A percentile compares a stretch with the other conserved stretches of the same genome.
Evolutionary conservation across 2,329 filamentous ascomycete genomes (phyloP).

Genomic region (Thielaviopsis musarum): DNA sequence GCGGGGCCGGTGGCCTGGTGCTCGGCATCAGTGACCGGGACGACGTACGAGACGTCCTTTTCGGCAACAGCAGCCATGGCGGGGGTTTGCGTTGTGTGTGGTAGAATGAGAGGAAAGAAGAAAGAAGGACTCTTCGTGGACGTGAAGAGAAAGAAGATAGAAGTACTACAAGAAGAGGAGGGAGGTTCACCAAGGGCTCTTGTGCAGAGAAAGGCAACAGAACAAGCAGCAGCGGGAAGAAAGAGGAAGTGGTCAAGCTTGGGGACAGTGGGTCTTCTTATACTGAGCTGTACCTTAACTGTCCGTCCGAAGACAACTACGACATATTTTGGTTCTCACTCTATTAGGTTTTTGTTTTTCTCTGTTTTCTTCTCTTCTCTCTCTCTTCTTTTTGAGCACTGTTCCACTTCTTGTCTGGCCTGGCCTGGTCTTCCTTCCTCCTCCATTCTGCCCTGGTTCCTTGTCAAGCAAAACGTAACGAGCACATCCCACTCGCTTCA

Average conservation of each 20-base stretch:
- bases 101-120: background rate
- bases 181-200: background rate
- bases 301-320: too few relatives aligned
- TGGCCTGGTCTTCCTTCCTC: background rate
- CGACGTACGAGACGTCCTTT: background rate
- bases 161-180: background rate
- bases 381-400: background rate
- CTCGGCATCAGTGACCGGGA: slow-evolving; percentile 6
- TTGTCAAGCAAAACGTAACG: background rate
- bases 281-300: background rate
- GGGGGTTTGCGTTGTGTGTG: background rate
- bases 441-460: background rate
- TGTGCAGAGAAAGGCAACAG: background rate
- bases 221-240: background rate
- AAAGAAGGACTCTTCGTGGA: background rate
- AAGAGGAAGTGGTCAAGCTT: background rate
- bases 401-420: background rate
- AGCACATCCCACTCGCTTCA: background rate
- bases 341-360: background rate
- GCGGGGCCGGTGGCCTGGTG: slow-evolving; percentile 1
- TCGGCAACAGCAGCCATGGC: background rate
- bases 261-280: background rate
- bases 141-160: background rate
- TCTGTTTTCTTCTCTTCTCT: background rate
- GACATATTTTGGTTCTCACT: background rate